Conservation (phyloP, 805 yeast genomes). For the Kodamaea restingae region DNA sequence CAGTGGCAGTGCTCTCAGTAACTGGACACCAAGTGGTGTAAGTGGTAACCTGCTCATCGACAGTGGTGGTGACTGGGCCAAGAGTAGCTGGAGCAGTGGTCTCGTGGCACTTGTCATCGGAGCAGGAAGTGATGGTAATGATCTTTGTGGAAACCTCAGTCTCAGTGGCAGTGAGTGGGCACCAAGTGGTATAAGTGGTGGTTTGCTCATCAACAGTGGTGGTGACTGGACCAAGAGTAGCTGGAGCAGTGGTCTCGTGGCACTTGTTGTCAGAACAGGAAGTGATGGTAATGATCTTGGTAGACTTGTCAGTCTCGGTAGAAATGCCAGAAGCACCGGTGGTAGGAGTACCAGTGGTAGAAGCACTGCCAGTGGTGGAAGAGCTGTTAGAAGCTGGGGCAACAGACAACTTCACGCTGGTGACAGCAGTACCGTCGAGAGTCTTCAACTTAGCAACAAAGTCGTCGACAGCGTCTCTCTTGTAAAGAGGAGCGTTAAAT, state of each 20-base stretch:
- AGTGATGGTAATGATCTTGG: slow-evolving; percentile 36
- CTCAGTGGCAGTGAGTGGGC: slow-evolving; percentile 24
- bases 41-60: too few relatives aligned
- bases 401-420: slow-evolving; percentile 17
- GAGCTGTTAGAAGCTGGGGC: slow-evolving; percentile 13
- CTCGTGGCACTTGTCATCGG: slow-evolving; percentile 25
- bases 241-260: slow-evolving; percentile 16
- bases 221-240: slow-evolving; percentile 19
- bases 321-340: slow-evolving; percentile 15
- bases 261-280: slow-evolving; percentile 32
- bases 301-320: slow-evolving; percentile 17
- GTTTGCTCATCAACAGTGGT: slow-evolving; percentile 29
- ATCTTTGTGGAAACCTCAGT: slow-evolving; percentile 21
- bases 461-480: slow-evolving; percentile 30
- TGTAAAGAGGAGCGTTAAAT: slow-evolving; percentile 24
- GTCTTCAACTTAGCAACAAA: slow-evolving; percentile 21
- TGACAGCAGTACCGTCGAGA: slow-evolving; percentile 23
- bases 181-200: slow-evolving; percentile 38
- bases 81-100: slow-evolving; percentile 17
- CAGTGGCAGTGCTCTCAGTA: slow-evolving; percentile 22
- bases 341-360: slow-evolving; percentile 13
- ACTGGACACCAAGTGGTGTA: too few relatives aligned
- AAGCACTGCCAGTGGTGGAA: slow-evolving; percentile 9
- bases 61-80: slow-evolving; percentile 20
- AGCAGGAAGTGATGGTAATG: slow-evolving; percentile 39